phyloP scores from a whole-genome alignment of 805 yeast species.

The Schwanniomyces sp. region DNA sequence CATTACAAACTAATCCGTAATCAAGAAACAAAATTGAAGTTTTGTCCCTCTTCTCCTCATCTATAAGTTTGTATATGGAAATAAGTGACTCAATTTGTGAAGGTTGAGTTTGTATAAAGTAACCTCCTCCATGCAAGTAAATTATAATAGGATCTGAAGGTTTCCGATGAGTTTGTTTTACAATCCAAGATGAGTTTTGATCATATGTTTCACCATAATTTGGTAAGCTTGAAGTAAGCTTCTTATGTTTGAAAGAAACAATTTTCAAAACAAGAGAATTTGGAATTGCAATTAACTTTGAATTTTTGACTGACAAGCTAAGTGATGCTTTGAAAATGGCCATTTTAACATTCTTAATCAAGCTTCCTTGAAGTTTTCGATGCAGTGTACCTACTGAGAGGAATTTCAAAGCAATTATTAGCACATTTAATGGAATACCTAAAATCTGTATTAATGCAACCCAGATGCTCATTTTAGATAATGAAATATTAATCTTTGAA shows the following conservation, averaged over 20 bases:
- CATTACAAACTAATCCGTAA: conserved; percentile 30
- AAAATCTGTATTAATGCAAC: conserved; percentile 1
- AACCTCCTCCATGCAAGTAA: conserved; percentile 38
- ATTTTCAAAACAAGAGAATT: neutral
- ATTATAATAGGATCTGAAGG: conserved; percentile 29
- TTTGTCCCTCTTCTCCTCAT: conserved; percentile 13
- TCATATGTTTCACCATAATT: neutral
- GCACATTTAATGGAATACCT: conserved; percentile 13
- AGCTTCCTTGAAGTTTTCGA: neutral
- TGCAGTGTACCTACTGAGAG: conserved; percentile 1
- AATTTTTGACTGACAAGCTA: neutral
- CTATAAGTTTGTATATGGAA: conserved; percentile 26
- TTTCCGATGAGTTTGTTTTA: conserved; percentile 22
- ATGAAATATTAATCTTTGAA: no score
- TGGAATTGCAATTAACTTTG: neutral
- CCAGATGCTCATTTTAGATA: neutral
- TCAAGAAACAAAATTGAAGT: conserved; percentile 29
- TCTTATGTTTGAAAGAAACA: neutral
- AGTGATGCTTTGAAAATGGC: neutral
- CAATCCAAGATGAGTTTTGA: conserved; percentile 26
- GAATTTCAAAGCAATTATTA: conserved; percentile 4
- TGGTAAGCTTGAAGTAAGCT: neutral
- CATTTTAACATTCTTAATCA: neutral
- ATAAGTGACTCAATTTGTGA: conserved; percentile 29
- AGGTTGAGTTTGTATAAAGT: conserved; percentile 1